Evolutionary conservation across 2,329 filamentous ascomycete genomes (phyloP), one percentile per base, ranked within the genome.

Genomic region (Cladorrhinum sp.): DNA sequence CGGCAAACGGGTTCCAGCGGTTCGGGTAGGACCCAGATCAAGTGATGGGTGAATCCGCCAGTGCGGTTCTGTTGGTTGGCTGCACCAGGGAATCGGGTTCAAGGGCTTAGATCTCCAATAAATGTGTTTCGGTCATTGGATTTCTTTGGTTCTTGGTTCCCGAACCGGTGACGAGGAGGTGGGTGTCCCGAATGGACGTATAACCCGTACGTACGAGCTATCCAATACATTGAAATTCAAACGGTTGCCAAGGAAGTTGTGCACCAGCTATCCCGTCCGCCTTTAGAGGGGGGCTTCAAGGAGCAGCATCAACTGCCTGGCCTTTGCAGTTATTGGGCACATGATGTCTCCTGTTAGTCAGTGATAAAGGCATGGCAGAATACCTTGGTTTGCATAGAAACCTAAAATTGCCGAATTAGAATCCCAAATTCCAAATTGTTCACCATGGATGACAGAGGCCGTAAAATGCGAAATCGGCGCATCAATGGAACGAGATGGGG

Each of bases 11-110:
- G 27, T 54, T 62, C 64, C 64, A 60, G 58, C 55, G 25, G 62
- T 38, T 52, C 62, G 63, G 61, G 61, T 62, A 55, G 45, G 55
- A 58, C 61, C 57, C 57, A 56, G 55, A 62, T 49, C 59, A 36
- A 27, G 38, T 24, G 24, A 25, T 25, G 25, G 20, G 24, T 50
- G 49, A n/a, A 51, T 57, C 60, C 53, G 57, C 20, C 29, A 25
- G 24, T 51, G 51, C 32, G 60, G 56, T 58, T 56, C 59, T 24
- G 55, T 56, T 18, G 41, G 41, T 12, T 18, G 18, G 52, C 48
- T 62, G 32, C 51, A 36, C 29, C 29, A 32, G 29, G 13, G 29
- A 32, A 13, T 32, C 29, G 29, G 29, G 29, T n/a, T 53, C 56
- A 23, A 45, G 48, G 22, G 22, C 57, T 54, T 57, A 53, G 60